These are phyloP conservation scores for Tilletiaria anomala DNA, from an alignment of 1,284 basidiomycete species.

Conservation along the genomic window DNA sequence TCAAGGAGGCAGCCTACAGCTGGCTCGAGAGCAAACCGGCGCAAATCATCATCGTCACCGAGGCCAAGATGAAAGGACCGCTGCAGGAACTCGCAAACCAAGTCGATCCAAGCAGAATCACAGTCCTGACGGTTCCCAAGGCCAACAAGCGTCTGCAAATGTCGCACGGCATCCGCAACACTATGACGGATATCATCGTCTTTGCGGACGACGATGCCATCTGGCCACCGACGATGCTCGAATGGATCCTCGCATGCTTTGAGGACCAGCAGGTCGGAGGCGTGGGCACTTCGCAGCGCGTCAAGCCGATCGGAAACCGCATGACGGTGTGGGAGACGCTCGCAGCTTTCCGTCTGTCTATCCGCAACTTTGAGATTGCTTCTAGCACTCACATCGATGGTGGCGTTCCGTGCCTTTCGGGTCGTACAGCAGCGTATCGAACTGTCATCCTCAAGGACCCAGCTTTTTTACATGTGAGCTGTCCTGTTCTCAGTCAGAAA, in stretches of 20 bases:
- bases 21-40: slow-evolving; percentile 81
- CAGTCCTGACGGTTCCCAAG: slow-evolving; percentile 74
- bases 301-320: slow-evolving; percentile 57
- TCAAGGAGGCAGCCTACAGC: slow-evolving; percentile 75
- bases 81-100: slow-evolving; percentile 70
- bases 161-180: slow-evolving; percentile 75
- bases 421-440: slow-evolving; percentile 76
- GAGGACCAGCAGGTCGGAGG: slow-evolving; percentile 84
- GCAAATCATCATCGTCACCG: slow-evolving; percentile 83
- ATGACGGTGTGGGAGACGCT: slow-evolving; percentile 90
- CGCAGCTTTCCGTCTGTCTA: slow-evolving; percentile 75
- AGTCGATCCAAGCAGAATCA: slow-evolving; percentile 66
- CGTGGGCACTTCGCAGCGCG: slow-evolving; percentile 75
- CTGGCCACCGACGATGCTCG: slow-evolving; percentile 74
- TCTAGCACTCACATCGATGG: slow-evolving; percentile 79
- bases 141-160: slow-evolving; percentile 87
- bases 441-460: slow-evolving; percentile 86
- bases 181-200: slow-evolving; percentile 81
- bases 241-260: slow-evolving; percentile 72
- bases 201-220: slow-evolving; percentile 89
- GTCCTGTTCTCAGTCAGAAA: no score
- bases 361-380: slow-evolving; percentile 80
- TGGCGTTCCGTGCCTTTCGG: slow-evolving; percentile 75
- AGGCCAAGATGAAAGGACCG: slow-evolving; percentile 71
- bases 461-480: no score